Percentiles rank a stretch among this genome's conserved stretches.
Conservation (phyloP, 2,329 filamentous ascomycete species). For the Apiospora koreana region DNA sequence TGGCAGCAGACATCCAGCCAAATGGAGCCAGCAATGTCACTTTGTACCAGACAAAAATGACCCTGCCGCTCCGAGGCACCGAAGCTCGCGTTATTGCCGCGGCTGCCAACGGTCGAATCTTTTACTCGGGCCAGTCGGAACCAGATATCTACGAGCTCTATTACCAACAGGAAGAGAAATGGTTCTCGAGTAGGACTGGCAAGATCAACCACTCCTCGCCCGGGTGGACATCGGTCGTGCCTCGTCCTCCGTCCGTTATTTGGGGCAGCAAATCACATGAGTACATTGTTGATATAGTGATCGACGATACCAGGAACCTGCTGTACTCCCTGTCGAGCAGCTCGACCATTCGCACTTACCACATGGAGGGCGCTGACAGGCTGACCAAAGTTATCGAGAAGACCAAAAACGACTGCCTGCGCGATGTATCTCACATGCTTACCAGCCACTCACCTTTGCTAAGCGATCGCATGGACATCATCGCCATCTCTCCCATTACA, state of each 20-base stretch:
- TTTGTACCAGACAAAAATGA: slow-evolving; percentile 89
- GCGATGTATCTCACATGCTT: slow-evolving; percentile 79
- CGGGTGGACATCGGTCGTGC: slow-evolving; percentile 68
- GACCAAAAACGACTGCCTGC: slow-evolving; percentile 59
- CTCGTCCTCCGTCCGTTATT: slow-evolving; percentile 49
- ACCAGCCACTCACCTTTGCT: slow-evolving; percentile 74
- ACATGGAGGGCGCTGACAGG: slow-evolving; percentile 70
- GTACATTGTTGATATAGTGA: slow-evolving; percentile 73
- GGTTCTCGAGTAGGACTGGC: slow-evolving; percentile 87
- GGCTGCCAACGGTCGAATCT: slow-evolving; percentile 85
- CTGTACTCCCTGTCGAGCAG: slow-evolving; percentile 88
- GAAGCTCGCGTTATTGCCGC: slow-evolving; percentile 78
- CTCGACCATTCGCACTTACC: slow-evolving; percentile 89
- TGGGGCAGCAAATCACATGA: slow-evolving; percentile 58
- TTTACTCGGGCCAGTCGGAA: slow-evolving; percentile 79
- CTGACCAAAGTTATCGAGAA: slow-evolving; percentile 67
- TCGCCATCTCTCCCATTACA: slow-evolving; percentile 84
- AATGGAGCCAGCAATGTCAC: slow-evolving; percentile 72
- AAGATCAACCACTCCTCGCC: slow-evolving; percentile 86
- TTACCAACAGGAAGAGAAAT: slow-evolving; percentile 96
- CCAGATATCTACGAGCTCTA: slow-evolving; percentile 92
- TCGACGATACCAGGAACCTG: slow-evolving; percentile 86
- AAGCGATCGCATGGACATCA: slow-evolving; percentile 69
- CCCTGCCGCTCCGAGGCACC: slow-evolving; percentile 72
- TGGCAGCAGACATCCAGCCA: slow-evolving; percentile 67